Evolutionary conservation across 805 yeast genomes (phyloP), one percentile per base, ranked within the genome.

Genomic region (Candida germanica): DNA sequence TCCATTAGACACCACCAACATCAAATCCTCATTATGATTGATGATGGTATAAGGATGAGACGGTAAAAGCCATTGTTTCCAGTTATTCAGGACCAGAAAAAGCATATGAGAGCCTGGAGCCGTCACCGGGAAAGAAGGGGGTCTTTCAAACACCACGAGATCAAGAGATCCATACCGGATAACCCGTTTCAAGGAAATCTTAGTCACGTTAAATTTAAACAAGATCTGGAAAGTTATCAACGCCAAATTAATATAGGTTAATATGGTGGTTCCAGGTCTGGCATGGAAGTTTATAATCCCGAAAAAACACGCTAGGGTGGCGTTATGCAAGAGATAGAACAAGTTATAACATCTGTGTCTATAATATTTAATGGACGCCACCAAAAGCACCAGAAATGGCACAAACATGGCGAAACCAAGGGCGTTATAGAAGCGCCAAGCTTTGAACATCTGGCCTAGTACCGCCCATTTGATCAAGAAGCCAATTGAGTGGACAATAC

Each of bases 241-340:
- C 1, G 43, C 20, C 8, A 44, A 26, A 22, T 46, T 42, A 5
- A 60, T n/a, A 3, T 43, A 21, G 3, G 57, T 40, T 7, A 47
- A 25, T 6, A 15, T 6, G 3, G 35, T 47, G 1, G 82, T 84
- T 1, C 80, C 79, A 0, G 91, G 91, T 42, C 91, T 70, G 1
- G 93, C 85, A 57, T 84, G 94, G 34, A 73, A 61, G 1, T 69
- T 64, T 4, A 76, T 66, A 16, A 77, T 45, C 1, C 66, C 45
- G 4, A 80, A 56, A 36, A 73, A 64, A 1, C 59, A 20, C 58
- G 75, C 61, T 6, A 77, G 67, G 2, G 77, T 63, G 3, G 75
- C 23, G 35, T 77, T 72, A 53, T 84, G 94, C 13, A 69, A 43
- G 2, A 75, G 31, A 51, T 79, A 83, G 49, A 85, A 84, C 0